A percentile compares a stretch with the other conserved stretches of the same genome.
These are phyloP conservation scores for Candida palmyrensis DNA, from an alignment of 805 yeast genomes.

Conservation along the genomic window DNA sequence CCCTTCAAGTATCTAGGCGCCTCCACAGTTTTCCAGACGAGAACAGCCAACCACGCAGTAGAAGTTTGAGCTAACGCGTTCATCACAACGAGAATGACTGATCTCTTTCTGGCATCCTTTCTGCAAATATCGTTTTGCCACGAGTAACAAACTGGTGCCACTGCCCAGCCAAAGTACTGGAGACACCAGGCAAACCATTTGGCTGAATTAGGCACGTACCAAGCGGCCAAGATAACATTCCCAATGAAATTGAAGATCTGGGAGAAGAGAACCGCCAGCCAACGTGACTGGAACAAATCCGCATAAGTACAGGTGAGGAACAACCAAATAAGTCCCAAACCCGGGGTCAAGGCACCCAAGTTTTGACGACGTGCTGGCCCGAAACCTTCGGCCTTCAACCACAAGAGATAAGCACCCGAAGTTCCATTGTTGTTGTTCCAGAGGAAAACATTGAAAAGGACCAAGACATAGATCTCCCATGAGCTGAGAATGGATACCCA, in stretches of 20 bases:
- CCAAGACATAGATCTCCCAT: conserved; percentile 58
- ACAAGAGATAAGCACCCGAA: conserved; percentile 42
- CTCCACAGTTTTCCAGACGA: conserved; percentile 53
- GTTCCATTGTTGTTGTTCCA: conserved; percentile 56
- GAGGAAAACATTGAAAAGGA: conserved; percentile 51
- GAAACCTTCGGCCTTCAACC: conserved; percentile 43
- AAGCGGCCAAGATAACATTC: conserved; percentile 49
- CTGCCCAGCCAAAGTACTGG: conserved; percentile 59
- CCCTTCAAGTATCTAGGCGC: conserved; percentile 55
- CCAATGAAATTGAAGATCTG: conserved; percentile 52
- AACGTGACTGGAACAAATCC: conserved; percentile 42
- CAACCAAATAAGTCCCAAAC: conserved; percentile 37
- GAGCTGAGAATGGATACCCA: conserved; percentile 51
- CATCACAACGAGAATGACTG: conserved; percentile 52
- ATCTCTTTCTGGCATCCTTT: conserved; percentile 50
- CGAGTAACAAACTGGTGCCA: conserved; percentile 57
- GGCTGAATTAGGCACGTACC: conserved; percentile 54
- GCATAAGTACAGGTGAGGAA: conserved; percentile 31
- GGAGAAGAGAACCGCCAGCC: conserved; percentile 49
- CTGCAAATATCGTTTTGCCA: conserved; percentile 55
- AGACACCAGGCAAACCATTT: conserved; percentile 63
- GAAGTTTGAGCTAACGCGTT: conserved; percentile 52
- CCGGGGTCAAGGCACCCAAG: conserved; percentile 44
- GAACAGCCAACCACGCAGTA: conserved; percentile 48
- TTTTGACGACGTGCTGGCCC: conserved; percentile 29